Base-by-base conservation (phyloP, 169 alveolate genomes). In the Plasmodium adleri region DNA sequence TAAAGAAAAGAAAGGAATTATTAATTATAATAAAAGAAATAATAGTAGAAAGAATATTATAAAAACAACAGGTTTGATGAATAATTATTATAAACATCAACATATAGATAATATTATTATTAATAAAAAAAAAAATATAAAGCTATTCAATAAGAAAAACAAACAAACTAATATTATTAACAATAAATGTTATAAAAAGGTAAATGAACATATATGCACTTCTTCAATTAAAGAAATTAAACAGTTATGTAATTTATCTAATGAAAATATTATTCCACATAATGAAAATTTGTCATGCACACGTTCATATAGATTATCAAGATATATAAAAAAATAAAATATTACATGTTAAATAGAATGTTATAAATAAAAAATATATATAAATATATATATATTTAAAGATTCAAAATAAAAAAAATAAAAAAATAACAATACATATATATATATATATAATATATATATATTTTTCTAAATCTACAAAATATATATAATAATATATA, bases 181-280 rank as follows among this genome's bases (percentile, higher is more conserved):
- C 20, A 66, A 58, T 32, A 72, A 26, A 72, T 13, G 47, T 26
- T 24, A 64, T 50, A 50, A 17, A 50, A 71, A 15, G 64, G 28
- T 22, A 58, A 24, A 45, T 64, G 63, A 78, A 52, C 64, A 78
- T 52, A 64, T 24, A 26, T 59, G 66, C 43, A 50, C 43, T 49
- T 78, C 47, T 66, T 50, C 39, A 78, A 78, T 49, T 43, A 78
- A 50, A 45, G 71, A 43, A 78, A 67, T 7, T 52, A 78, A 63
- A 32, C 78, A 78, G 17, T 66, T 78, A 45, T 78, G 89, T 66
- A 17, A 67, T 66, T 43, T 78, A 32, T 78, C 89, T 50, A 78
- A 20, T 15, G 78, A 78, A 43, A 78, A 78, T 49, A 78, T 78
- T 64, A 78, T 78, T 78, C 75, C 64, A 70, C 49, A 54, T 67